phyloP scores from a whole-genome alignment of 177 flowering plant genomes.

The Vitis hybrid region DNA sequence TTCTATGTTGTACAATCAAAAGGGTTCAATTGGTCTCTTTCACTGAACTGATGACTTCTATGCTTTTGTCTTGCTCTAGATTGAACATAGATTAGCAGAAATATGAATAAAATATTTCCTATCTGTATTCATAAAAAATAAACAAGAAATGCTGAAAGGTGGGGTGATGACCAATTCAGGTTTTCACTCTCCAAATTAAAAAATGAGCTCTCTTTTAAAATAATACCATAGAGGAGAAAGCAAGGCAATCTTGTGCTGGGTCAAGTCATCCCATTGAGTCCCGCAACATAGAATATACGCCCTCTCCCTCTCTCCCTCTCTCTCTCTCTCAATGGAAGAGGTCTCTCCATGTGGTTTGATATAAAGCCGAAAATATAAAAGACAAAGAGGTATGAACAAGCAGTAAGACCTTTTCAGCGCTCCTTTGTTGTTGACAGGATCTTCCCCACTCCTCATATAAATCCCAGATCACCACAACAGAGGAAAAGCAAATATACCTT shows the following conservation, averaged over 20 bases:
- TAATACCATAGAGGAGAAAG: conserved; percentile 5
- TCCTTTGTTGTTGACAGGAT: conserved; percentile 17
- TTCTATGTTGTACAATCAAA: conserved; percentile 2
- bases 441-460: conserved; percentile 11
- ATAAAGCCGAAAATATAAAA: conserved; percentile 4
- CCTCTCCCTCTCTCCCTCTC: conserved; percentile 2
- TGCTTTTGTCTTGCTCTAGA: background rate
- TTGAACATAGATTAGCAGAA: background rate
- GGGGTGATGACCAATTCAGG: conserved; percentile 5
- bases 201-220: background rate
- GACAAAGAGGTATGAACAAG: conserved; percentile 24
- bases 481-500: background rate
- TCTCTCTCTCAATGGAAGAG: background rate
- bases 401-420: conserved; percentile 21
- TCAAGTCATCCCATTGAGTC: conserved; percentile 2
- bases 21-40: conserved; percentile 21
- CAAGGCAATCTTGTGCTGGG: conserved; percentile 9
- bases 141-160: background rate
- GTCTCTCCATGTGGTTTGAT: conserved; percentile 14
- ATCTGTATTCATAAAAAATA: background rate
- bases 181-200: background rate
- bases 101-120: background rate
- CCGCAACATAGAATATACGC: background rate
- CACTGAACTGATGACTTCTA: conserved; percentile 26
- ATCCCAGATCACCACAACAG: background rate